phyloP scores from a whole-genome alignment of 2,329 filamentous ascomycete genomes.

The Venturia nashicola region DNA sequence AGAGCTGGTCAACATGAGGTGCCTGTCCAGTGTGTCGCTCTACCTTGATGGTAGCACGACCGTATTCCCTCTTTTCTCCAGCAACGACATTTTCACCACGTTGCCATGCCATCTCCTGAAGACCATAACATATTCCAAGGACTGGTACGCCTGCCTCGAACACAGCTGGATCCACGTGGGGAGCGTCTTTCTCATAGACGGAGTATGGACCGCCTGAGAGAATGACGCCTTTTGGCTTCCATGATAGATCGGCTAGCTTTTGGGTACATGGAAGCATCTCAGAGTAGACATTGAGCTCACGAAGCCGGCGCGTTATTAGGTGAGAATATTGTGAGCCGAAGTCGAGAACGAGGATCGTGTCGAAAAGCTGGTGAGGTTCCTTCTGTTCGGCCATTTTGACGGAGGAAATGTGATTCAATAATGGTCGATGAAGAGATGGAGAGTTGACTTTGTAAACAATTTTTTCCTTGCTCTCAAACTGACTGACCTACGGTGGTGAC shows the following conservation, averaged over 20 bases:
- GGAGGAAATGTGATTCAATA: background rate
- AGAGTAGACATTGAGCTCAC: conserved; percentile 69
- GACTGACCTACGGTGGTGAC: background rate
- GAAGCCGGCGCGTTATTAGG: conserved; percentile 61
- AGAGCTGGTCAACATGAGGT: conserved; percentile 63
- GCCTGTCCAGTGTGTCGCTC: conserved; percentile 41
- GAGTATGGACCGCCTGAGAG: conserved; percentile 62
- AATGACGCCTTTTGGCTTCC: conserved; percentile 75
- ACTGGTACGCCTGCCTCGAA: conserved; percentile 60
- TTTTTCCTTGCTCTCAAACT: background rate
- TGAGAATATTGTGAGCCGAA: conserved; percentile 64
- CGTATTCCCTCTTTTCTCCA: conserved; percentile 58
- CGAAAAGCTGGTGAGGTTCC: conserved; percentile 37
- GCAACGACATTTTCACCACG: conserved; percentile 53
- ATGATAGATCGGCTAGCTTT: conserved; percentile 63
- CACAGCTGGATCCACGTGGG: conserved; percentile 69
- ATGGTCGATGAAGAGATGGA: background rate
- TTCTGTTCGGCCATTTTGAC: conserved; percentile 1
- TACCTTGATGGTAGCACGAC: conserved; percentile 54
- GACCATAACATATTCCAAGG: conserved; percentile 51
- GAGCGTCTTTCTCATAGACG: conserved; percentile 68
- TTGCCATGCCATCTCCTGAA: conserved; percentile 65
- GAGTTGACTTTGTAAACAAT: background rate
- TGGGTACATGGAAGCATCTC: conserved; percentile 84
- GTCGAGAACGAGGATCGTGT: conserved; percentile 62